Conservation (phyloP, 129 eudicot species). For the Chrysanthemum seticuspe region DNA sequence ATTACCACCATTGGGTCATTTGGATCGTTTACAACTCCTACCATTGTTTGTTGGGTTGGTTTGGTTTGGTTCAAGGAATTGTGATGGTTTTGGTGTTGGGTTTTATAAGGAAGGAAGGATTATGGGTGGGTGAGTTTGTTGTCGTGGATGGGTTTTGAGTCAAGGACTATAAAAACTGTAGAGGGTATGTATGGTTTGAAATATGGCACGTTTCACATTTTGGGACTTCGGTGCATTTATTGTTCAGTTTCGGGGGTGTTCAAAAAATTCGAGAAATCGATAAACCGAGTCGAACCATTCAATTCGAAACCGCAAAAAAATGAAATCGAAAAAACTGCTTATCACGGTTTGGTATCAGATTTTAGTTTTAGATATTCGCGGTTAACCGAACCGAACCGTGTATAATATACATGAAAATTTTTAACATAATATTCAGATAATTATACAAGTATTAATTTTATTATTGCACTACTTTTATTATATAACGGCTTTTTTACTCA, state of each 20-base stretch:
- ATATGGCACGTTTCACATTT: background rate
- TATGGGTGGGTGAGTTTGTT: constrained; percentile 25
- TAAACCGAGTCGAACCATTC: no score
- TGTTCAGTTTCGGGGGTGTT: background rate
- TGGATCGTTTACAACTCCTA: constrained; percentile 8
- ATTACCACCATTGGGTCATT: constrained; percentile 58
- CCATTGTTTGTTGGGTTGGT: constrained; percentile 17
- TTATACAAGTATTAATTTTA: no score
- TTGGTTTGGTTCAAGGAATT: background rate
- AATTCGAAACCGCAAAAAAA: no score
- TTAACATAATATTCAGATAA: no score
- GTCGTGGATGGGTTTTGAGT: constrained; percentile 37
- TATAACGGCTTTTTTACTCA: no score
- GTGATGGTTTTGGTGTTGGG: background rate
- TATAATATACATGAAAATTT: no score
- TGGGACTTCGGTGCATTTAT: background rate
- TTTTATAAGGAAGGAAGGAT: constrained; percentile 24
- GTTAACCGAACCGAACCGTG: no score
- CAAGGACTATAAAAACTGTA: background rate
- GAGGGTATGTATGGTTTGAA: background rate
- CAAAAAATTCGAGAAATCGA: no score
- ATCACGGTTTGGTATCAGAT: no score
- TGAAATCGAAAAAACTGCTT: no score
- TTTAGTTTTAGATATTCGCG: no score
- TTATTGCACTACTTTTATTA: no score